Conservation (phyloP, 208 protist genomes). For the Crithidia sp. region DNA sequence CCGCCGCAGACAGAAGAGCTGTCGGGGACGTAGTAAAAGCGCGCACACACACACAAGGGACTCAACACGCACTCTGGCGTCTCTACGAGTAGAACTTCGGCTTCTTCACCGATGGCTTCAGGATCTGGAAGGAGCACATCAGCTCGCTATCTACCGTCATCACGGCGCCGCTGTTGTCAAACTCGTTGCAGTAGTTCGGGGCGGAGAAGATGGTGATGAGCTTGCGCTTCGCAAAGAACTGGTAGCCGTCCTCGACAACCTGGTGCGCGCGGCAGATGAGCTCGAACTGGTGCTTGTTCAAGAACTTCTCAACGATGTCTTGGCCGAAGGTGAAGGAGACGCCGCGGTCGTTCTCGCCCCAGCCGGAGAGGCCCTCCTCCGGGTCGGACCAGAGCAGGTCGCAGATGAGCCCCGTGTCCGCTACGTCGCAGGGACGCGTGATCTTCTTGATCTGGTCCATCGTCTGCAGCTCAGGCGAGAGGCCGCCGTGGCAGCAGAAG, state of each 20-base stretch:
- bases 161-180: constrained; percentile 99
- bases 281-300: constrained; percentile 96
- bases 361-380: constrained; percentile 92
- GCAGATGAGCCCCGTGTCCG: constrained; percentile 99
- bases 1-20: too few relatives aligned
- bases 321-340: constrained; percentile 93
- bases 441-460: constrained; percentile 98
- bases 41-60: too few relatives aligned
- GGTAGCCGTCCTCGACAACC: constrained; percentile 96
- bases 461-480: constrained; percentile 96
- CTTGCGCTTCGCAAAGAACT: constrained; percentile 95
- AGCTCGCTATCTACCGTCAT: constrained; percentile 98
- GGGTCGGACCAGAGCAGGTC: constrained; percentile 99
- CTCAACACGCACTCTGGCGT: too few relatives aligned
- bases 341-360: constrained; percentile 94
- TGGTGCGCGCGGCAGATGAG: constrained; percentile 98
- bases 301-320: constrained; percentile 95
- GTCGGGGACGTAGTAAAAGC: too few relatives aligned
- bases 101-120: constrained; percentile 92
- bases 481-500: constrained; percentile 99
- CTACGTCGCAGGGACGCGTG: constrained; percentile 97
- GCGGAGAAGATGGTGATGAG: constrained; percentile 99
- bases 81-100: constrained; percentile 83
- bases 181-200: constrained; percentile 99
- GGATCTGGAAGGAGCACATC: constrained; percentile 99